Conservation (phyloP, 495 filamentous ascomycete genomes). For the Talaromyces liani region DNA sequence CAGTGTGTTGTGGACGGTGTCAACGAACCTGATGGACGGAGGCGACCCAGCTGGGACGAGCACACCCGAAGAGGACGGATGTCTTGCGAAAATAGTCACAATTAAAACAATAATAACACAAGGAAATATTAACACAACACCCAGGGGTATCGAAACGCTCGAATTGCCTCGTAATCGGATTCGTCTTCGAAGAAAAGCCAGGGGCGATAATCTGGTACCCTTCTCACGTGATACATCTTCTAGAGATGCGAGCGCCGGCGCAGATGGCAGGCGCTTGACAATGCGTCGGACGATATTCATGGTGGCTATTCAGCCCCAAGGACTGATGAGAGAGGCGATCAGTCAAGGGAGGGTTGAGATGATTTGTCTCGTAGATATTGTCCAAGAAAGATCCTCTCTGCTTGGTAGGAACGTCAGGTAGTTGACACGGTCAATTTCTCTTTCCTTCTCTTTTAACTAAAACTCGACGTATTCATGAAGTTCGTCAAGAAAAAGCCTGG, state of each 20-base stretch:
- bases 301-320: conserved; percentile 4
- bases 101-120: conserved; percentile 87
- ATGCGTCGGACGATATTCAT: conserved; percentile 59
- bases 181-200: conserved; percentile 82
- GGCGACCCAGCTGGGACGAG: conserved; percentile 86
- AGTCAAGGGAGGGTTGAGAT: background rate
- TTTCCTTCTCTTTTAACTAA: background rate
- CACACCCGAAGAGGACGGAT: conserved; percentile 75
- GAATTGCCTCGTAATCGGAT: conserved; percentile 93
- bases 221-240: conserved; percentile 51
- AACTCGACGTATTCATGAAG: background rate
- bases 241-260: conserved; percentile 50
- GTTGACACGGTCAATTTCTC: background rate
- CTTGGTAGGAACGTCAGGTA: background rate
- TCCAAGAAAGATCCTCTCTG: background rate
- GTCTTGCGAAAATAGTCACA: conserved; percentile 79
- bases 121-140: conserved; percentile 88
- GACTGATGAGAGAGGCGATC: background rate
- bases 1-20: background rate
- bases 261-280: conserved; percentile 55
- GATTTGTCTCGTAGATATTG: background rate
- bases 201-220: conserved; percentile 44
- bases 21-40: conserved; percentile 77
- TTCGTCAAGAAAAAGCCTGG: background rate
- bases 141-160: conserved; percentile 86